A percentile compares a stretch with the other conserved stretches of the same genome.
phyloP scores from a whole-genome alignment of 2,329 filamentous ascomycete genomes.

The Penicillium sp. region DNA sequence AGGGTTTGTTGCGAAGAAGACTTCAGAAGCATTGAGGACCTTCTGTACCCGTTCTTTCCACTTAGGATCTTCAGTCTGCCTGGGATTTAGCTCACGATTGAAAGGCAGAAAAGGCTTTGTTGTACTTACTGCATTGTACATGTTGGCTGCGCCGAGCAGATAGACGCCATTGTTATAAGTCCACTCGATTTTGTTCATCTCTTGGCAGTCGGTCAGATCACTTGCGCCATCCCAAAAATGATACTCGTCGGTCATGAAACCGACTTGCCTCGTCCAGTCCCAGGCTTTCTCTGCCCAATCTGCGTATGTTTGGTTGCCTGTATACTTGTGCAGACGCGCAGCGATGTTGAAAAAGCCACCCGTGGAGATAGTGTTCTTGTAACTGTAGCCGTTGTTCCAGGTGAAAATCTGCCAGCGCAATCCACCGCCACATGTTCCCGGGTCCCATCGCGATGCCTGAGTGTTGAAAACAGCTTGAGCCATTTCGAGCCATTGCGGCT shows the following conservation, averaged over 20 bases:
- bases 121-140: conserved; percentile 53
- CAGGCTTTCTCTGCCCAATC: conserved; percentile 68
- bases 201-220: conserved; percentile 50
- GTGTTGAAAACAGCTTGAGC: conserved; percentile 78
- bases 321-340: conserved; percentile 30
- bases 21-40: conserved; percentile 54
- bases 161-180: conserved; percentile 57
- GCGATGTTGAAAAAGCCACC: conserved; percentile 35
- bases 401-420: conserved; percentile 47
- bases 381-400: conserved; percentile 34
- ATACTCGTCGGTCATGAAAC: conserved; percentile 51
- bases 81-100: not conserved
- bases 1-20: conserved; percentile 50
- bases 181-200: conserved; percentile 55
- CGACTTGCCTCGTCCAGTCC: conserved; percentile 54
- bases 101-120: no score
- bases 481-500: conserved; percentile 74
- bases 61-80: conserved; percentile 37
- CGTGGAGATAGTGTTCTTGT: conserved; percentile 37
- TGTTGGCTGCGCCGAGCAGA: conserved; percentile 54
- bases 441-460: conserved; percentile 70
- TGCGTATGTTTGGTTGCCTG: conserved; percentile 31
- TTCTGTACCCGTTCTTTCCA: conserved; percentile 56
- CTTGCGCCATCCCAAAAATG: conserved; percentile 57
- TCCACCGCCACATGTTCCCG: conserved; percentile 65